Evolutionary conservation across 768 basidiomycete species (phyloP), one percentile per base, ranked within the genome.

Genomic region (Boletus rubropictus): DNA sequence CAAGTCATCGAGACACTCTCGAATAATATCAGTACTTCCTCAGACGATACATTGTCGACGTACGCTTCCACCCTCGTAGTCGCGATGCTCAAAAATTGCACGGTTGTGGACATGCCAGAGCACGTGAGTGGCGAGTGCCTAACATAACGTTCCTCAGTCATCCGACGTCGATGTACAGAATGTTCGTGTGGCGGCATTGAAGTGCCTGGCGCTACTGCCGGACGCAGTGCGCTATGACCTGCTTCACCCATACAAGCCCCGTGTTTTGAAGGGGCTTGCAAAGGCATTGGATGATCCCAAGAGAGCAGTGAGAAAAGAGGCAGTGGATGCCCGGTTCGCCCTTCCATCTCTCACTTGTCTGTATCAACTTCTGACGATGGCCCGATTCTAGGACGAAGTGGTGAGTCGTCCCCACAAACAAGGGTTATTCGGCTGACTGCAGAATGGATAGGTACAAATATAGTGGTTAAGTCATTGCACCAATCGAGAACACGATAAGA

Each of bases 221-320:
- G 74, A 72, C 33, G 74, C 82, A 28, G 79, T 97, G 40, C 81
- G 86, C 28, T 95, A 91, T 63, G 84, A 89, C 53, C 69, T 85
- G 11, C 72, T 99, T 32, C 91, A 95, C 59, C 84, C 88, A 1
- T 76, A 80, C 59, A 97, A 91, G 65, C 49, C 78, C 2, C 69
- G 60, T 0, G 86, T 96, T 20, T 64, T 97, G 42, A 81, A 81
- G 31, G 82, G 85, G 50, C 72, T 99, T 22, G 84, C 77, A 0
- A 80, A 75, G 51, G 79, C 77, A 4, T 66, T 98, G 39, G 96
- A 98, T 61, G 96, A 98, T 68, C 89, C 89, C n/a, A 86, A 84
- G 61, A 73, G 87, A 49, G 68, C 69, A 2, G 93, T 99, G 7
- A 75, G 96, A 44, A 84, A 80, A 57, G 89, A 88, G 58, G 95